These are phyloP conservation scores for Tolypocladium pustulatum DNA, from an alignment of 2,329 filamentous ascomycete genomes.

Conservation along the genomic window DNA sequence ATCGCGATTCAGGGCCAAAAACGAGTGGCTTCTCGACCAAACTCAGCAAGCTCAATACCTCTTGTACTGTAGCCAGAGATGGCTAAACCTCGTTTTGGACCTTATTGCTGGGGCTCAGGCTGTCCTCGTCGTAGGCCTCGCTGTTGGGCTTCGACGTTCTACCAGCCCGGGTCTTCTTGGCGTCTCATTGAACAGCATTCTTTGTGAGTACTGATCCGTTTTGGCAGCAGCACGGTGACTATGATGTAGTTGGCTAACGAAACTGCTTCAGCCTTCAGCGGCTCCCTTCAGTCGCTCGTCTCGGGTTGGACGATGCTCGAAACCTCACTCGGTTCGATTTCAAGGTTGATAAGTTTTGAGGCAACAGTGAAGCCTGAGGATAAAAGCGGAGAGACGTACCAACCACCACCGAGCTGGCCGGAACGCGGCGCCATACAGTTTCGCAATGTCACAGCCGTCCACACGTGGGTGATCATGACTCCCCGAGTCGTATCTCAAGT, in stretches of 20 bases:
- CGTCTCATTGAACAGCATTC: slow-evolving; percentile 6
- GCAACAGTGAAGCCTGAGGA: slow-evolving; percentile 3
- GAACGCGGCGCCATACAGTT: slow-evolving; percentile 1
- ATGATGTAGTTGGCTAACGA: too few species aligned
- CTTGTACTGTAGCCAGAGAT: slow-evolving; percentile 42
- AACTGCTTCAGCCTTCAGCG: slow-evolving; percentile 2
- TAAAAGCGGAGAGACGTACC: background rate
- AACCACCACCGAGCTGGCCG: slow-evolving; percentile 1
- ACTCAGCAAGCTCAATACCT: slow-evolving; percentile 46
- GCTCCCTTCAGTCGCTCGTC: slow-evolving; percentile 4
- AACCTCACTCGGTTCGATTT: slow-evolving; percentile 7
- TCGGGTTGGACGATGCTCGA: slow-evolving; percentile 7
- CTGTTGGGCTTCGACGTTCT: slow-evolving; percentile 14
- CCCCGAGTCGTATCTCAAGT: background rate
- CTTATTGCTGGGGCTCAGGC: slow-evolving; percentile 33
- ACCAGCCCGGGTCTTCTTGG: slow-evolving; percentile 4
- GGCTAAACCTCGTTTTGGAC: slow-evolving; percentile 39
- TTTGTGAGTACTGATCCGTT: slow-evolving; percentile 1
- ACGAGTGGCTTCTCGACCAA: slow-evolving; percentile 33
- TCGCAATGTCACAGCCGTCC: slow-evolving; percentile 1
- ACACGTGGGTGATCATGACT: background rate
- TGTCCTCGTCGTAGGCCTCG: slow-evolving; percentile 31
- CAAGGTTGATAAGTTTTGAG: slow-evolving; percentile 2
- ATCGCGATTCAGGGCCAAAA: slow-evolving; percentile 26
- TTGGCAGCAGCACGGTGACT: too few species aligned